phyloP scores from a whole-genome alignment of 2,329 filamentous ascomycete species.

The Gnomoniopsis smithogilvyi region DNA sequence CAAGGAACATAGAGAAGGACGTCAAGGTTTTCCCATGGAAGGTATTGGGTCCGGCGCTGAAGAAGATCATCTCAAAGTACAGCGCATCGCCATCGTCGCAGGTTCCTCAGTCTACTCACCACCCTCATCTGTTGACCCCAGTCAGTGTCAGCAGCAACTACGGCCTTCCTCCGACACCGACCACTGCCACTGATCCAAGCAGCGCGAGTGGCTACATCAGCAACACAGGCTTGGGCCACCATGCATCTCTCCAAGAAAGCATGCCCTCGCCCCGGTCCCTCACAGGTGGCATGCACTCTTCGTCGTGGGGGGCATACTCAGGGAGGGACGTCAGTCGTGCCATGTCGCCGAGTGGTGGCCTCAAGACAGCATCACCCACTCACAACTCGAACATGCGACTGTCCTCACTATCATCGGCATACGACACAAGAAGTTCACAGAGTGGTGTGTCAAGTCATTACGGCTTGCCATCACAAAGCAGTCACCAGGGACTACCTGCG shows the following conservation, averaged over 20 bases:
- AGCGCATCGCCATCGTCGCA: slow-evolving; percentile 36
- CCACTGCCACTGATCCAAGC: slow-evolving; percentile 33
- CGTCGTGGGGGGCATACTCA: slow-evolving; percentile 14
- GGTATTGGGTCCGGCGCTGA: slow-evolving; percentile 78
- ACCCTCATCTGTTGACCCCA: slow-evolving; percentile 36
- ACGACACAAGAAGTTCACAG: slow-evolving; percentile 15
- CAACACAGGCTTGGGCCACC: slow-evolving; percentile 37
- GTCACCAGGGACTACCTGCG: slow-evolving; percentile 12
- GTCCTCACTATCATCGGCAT: slow-evolving; percentile 14
- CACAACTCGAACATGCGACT: slow-evolving; percentile 12
- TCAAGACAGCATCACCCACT: slow-evolving; percentile 17
- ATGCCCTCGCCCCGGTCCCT: slow-evolving; percentile 17
- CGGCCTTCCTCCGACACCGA: slow-evolving; percentile 45
- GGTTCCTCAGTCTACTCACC: slow-evolving; percentile 18
- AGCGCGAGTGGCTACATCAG: slow-evolving; percentile 35
- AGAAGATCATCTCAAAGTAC: slow-evolving; percentile 99
- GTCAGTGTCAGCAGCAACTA: slow-evolving; percentile 37
- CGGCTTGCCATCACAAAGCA: slow-evolving; percentile 10
- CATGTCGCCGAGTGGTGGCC: slow-evolving; percentile 12
- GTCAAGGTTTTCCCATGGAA: slow-evolving; percentile 99
- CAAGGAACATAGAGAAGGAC: slow-evolving; percentile 97
- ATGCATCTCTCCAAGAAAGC: slow-evolving; percentile 38
- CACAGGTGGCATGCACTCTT: slow-evolving; percentile 15
- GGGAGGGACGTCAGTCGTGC: slow-evolving; percentile 14
- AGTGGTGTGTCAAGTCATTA: slow-evolving; percentile 12